A percentile compares a stretch with the other conserved stretches of the same genome.
phyloP scores from a whole-genome alignment of 331 rosid species.

The Erythrophleum ivorense region DNA sequence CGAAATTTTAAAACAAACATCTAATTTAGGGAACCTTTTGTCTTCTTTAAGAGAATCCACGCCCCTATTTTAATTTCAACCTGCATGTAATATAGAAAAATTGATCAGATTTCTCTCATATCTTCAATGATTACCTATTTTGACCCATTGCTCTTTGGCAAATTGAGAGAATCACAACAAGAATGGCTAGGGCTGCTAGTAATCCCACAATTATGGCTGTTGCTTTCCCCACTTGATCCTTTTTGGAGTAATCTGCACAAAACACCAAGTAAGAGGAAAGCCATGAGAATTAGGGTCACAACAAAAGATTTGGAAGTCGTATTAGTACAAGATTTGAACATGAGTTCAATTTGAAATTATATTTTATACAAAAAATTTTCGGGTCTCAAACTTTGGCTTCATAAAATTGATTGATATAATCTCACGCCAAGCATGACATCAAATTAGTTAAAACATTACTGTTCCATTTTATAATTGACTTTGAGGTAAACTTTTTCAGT shows the following conservation, averaged over 20 bases:
- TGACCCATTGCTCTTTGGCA: constrained; percentile 77
- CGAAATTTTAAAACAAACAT: constrained; percentile 40
- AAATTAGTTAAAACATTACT: not conserved
- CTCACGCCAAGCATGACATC: not conserved
- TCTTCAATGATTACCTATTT: constrained; percentile 21
- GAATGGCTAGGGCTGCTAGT: constrained; percentile 70
- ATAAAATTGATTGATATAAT: no score
- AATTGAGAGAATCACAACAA: constrained; percentile 83
- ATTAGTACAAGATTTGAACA: no score
- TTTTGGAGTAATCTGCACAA: constrained; percentile 61
- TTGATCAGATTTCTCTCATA: not conserved
- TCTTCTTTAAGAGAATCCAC: no score
- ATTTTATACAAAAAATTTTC: no score
- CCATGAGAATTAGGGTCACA: no score
- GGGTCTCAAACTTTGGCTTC: no score
- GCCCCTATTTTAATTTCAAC: not conserved
- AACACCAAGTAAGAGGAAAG: constrained; percentile 20
- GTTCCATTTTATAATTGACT: not conserved
- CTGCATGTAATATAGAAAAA: no score
- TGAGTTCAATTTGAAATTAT: no score
- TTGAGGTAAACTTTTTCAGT: not conserved
- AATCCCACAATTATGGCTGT: constrained; percentile 86
- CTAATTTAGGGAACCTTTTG: constrained; percentile 29
- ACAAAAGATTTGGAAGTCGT: no score
- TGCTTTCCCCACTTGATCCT: constrained; percentile 78